These are phyloP conservation scores for Calvatia gigantea DNA, from an alignment of 768 basidiomycete species.

Conservation along the genomic window DNA sequence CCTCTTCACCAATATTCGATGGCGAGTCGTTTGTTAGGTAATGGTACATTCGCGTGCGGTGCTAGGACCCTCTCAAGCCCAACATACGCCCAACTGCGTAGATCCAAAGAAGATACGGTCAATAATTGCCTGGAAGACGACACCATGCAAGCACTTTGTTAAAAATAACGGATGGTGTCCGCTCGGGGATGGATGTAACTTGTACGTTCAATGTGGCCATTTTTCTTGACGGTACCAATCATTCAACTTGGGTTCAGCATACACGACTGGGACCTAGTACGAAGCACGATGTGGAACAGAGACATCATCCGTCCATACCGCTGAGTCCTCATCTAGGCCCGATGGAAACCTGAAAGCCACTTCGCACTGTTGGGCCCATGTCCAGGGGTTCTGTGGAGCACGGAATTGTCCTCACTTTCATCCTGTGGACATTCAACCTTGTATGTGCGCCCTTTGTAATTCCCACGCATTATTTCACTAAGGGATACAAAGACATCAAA, in stretches of 20 bases:
- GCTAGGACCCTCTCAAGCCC: neutral
- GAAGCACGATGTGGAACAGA: slow-evolving; percentile 16
- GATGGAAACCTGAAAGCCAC: slow-evolving; percentile 12
- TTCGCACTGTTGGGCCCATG: slow-evolving; percentile 35
- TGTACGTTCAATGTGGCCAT: slow-evolving; percentile 31
- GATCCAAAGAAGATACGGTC: slow-evolving; percentile 12
- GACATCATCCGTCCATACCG: slow-evolving; percentile 9
- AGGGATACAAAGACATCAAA: slow-evolving; percentile 23
- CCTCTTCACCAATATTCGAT: slow-evolving; percentile 8
- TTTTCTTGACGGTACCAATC: slow-evolving; percentile 11
- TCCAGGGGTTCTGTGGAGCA: slow-evolving; percentile 24
- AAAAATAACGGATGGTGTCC: slow-evolving; percentile 41
- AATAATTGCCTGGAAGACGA: slow-evolving; percentile 28
- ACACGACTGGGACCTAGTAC: slow-evolving; percentile 24
- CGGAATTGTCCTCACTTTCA: slow-evolving; percentile 19
- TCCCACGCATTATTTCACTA: neutral
- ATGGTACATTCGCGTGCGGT: neutral
- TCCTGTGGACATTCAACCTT: slow-evolving; percentile 24
- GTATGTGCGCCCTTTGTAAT: slow-evolving; percentile 23
- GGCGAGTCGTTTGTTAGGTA: neutral
- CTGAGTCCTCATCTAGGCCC: slow-evolving; percentile 4
- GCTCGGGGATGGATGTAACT: slow-evolving; percentile 35
- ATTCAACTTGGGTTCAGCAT: slow-evolving; percentile 22
- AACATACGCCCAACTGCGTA: neutral
- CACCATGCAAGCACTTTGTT: slow-evolving; percentile 38